A percentile compares a stretch with the other conserved stretches of the same genome.
Evolutionary conservation across 2,329 filamentous ascomycete species (phyloP).

Genomic region (Chaetothyriales sp.): DNA sequence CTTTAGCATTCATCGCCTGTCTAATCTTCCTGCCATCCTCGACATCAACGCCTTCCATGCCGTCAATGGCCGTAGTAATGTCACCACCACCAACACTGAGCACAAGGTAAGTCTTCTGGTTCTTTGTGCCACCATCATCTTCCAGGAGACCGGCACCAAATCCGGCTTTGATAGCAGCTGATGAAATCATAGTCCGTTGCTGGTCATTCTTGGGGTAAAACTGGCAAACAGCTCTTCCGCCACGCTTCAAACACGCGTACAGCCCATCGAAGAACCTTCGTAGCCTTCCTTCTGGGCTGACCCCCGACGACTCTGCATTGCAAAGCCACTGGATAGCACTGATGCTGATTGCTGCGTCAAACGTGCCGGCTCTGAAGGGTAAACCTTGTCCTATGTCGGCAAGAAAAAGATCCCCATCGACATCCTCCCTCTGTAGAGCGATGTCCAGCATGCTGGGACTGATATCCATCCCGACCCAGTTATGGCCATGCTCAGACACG

Average conservation of each 20-base stretch:
- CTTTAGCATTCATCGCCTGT: slow-evolving; percentile 28
- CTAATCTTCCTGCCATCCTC: slow-evolving; percentile 47
- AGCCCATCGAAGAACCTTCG: slow-evolving; percentile 82
- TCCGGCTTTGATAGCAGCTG: slow-evolving; percentile 78
- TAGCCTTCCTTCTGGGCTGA: slow-evolving; percentile 61
- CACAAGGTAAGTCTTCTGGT: slow-evolving; percentile 88
- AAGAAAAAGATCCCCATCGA: slow-evolving; percentile 84
- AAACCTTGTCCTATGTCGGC: slow-evolving; percentile 92
- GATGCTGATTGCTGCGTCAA: slow-evolving; percentile 91
- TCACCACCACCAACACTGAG: slow-evolving; percentile 78
- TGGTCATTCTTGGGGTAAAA: slow-evolving; percentile 95
- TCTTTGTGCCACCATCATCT: slow-evolving; percentile 93
- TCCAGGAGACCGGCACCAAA: slow-evolving; percentile 91
- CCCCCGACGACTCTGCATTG: slow-evolving; percentile 57
- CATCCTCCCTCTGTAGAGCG: slow-evolving; percentile 66
- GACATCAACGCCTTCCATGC: slow-evolving; percentile 78
- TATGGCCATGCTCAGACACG: slow-evolving; percentile 68
- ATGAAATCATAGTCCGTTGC: slow-evolving; percentile 82
- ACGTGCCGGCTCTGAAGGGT: slow-evolving; percentile 78
- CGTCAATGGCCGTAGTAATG: slow-evolving; percentile 77
- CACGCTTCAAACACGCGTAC: slow-evolving; percentile 68
- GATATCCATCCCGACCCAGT: slow-evolving; percentile 96
- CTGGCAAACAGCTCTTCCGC: slow-evolving; percentile 83
- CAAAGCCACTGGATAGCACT: slow-evolving; percentile 97
- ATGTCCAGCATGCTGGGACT: slow-evolving; percentile 93